Evolutionary conservation across 2,329 filamentous ascomycete genomes (phyloP), one percentile per base, ranked within the genome.

Genomic region (Cordyceps cateniannulata): DNA sequence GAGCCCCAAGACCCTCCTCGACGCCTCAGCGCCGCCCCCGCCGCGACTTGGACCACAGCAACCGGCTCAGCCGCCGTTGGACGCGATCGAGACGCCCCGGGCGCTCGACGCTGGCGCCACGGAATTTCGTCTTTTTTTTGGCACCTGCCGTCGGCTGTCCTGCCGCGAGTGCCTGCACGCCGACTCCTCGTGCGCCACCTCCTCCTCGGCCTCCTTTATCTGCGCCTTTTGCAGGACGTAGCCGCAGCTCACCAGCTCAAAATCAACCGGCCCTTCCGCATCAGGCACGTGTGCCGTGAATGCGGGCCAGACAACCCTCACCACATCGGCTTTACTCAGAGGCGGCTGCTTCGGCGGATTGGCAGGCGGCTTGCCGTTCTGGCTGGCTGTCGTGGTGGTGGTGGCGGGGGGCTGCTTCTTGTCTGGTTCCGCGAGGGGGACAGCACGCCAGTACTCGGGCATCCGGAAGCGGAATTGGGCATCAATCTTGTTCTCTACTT

Each of bases 121-220:
- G 22, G 52, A 55, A 45, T 32, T 55, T 45, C 52, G 18, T 55
- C 38, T 55, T 45, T 45, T 55, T 55, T 55, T 55, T 45, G n/a
- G 18, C 38, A 24, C 10, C 38, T 29, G 24, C 7, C 22, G 24
- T 18, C 35, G 16, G 18, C 24, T 40, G n/a, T 38, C n/a, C 52
- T 9, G 40, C n/a, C 38, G 25, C 2, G 52, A n/a, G 5, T 20
- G 9, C 6, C 32, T 32, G 42, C n/a, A 32, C 40, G 52, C 18
- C 18, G 52, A 32, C 24, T 44, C 5, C 27, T 55, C 52, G 52
- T 14, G 38, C 4, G 52, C 10, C 18, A 40, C 55, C n/a, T 58
- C 55, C 12, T 49, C 44, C 12, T 47, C 27, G 29, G 55, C 55
- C 27, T 49, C 55, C 16, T 24, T 27, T 3, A n/a, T 20, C 45